These are phyloP conservation scores for Cenococcum geophilum DNA, from an alignment of 495 filamentous ascomycete species.

Conservation along the genomic window DNA sequence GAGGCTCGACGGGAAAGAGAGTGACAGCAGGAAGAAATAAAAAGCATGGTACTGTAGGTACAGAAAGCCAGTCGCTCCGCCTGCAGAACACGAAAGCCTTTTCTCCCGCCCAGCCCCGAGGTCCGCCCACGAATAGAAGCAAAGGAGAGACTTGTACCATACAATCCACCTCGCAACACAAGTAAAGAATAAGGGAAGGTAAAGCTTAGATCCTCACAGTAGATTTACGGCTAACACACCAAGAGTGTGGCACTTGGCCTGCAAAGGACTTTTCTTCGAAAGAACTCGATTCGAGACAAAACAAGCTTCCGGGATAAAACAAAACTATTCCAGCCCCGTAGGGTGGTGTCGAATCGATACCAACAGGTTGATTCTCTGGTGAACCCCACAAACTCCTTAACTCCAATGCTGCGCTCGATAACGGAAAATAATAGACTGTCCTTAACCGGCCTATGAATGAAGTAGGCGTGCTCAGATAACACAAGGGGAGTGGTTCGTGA, in stretches of 20 bases:
- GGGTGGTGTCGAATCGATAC: no score
- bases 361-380: no score
- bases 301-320: background rate
- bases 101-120: background rate
- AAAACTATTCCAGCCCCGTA: background rate
- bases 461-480: slow-evolving; percentile 11
- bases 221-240: background rate
- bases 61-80: background rate
- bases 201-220: background rate
- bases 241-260: background rate
- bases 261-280: background rate
- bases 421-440: slow-evolving; percentile 27
- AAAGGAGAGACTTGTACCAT: background rate
- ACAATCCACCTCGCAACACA: background rate
- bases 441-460: slow-evolving; percentile 22
- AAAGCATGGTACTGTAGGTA: background rate
- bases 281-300: no score
- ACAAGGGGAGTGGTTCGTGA: slow-evolving; percentile 13
- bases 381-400: slow-evolving; percentile 7
- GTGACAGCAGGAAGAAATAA: background rate
- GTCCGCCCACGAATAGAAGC: background rate
- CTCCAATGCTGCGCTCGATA: slow-evolving; percentile 31
- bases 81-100: no score
- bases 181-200: background rate
- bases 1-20: background rate